These are phyloP conservation scores for Polygonum maritimum DNA, from an alignment of 148 eudicot species.

Conservation along the genomic window DNA sequence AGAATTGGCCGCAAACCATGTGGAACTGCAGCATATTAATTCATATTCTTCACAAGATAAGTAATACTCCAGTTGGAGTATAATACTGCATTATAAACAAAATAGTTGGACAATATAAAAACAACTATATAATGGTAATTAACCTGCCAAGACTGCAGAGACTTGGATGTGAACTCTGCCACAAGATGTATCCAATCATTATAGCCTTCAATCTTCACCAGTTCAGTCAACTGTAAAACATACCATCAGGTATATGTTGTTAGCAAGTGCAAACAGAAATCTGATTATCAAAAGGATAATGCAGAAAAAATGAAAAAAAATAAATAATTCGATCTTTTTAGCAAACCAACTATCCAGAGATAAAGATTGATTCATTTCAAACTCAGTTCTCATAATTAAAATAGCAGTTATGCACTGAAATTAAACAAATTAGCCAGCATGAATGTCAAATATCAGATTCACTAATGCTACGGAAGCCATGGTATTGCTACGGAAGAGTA, in stretches of 20 bases:
- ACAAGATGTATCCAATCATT: constrained; percentile 51
- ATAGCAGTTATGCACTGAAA: too few species aligned
- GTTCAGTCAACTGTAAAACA: constrained; percentile 39
- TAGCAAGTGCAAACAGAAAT: not conserved
- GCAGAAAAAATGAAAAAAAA: not conserved
- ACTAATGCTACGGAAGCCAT: too few species aligned
- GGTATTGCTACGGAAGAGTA: too few species aligned
- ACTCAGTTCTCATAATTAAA: not conserved
- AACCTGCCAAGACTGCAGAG: constrained; percentile 71
- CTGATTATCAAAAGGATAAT: not conserved
- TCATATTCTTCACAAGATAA: not conserved
- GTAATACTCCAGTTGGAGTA: too few species aligned
- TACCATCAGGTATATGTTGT: not conserved
- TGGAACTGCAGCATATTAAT: too few species aligned
- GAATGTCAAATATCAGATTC: too few species aligned
- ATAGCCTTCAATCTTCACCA: constrained; percentile 47
- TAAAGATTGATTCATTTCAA: too few species aligned
- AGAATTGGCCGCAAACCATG: too few species aligned
- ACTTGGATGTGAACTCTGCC: constrained; percentile 55
- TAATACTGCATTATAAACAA: not conserved
- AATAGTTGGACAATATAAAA: not conserved
- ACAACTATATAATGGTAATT: not conserved
- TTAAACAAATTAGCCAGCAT: too few species aligned
- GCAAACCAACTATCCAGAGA: not conserved
- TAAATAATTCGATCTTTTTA: not conserved